Evolutionary conservation across 345 rosid genomes (phyloP).

Genomic region (Capsella bursapastoris): DNA sequence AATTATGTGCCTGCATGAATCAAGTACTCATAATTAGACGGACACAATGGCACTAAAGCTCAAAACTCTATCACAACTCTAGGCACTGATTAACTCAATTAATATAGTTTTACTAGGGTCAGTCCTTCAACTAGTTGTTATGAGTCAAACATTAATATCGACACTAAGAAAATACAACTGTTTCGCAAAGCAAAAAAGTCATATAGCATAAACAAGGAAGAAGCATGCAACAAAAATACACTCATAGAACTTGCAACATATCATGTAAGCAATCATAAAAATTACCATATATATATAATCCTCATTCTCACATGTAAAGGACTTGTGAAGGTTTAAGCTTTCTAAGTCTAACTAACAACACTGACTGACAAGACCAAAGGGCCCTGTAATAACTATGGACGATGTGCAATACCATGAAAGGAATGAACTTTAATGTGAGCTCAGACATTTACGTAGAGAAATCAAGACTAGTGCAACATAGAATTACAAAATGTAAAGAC

Average conservation of each 20-base stretch:
- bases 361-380: not conserved
- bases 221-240: not conserved
- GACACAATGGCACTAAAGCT: conserved; percentile 35
- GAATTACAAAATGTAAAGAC: not conserved
- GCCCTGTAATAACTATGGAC: not conserved
- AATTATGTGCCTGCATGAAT: conserved; percentile 99
- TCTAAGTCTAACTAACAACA: not conserved
- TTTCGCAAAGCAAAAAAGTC: conserved; percentile 18
- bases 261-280: conserved; percentile 12
- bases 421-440: not conserved
- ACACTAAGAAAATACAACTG: not conserved
- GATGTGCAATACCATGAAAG: not conserved
- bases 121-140: conserved; percentile 3
- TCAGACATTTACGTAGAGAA: not conserved
- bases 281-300: not conserved
- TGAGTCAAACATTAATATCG: conserved; percentile 6
- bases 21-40: conserved; percentile 58
- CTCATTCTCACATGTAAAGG: not conserved
- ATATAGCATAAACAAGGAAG: not conserved
- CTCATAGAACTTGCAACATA: conserved; percentile 5
- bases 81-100: conserved; percentile 10
- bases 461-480: not conserved
- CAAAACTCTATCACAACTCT: conserved; percentile 32
- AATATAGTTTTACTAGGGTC: not conserved
- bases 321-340: not conserved